phyloP scores from a whole-genome alignment of 768 basidiomycete genomes.

The Nidularia sp. region DNA sequence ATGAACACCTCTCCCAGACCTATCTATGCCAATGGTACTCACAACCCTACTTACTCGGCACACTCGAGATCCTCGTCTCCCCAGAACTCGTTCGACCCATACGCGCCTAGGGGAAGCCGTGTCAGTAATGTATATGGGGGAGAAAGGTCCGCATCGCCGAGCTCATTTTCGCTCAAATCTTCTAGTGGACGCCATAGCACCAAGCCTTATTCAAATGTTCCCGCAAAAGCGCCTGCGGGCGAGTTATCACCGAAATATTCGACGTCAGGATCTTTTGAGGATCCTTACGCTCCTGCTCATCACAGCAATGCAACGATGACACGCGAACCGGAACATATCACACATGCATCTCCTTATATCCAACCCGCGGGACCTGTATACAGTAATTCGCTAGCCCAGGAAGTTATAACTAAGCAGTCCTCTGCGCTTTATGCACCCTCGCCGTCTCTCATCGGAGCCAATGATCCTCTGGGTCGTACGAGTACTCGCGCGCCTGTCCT shows the following conservation, averaged over 20 bases:
- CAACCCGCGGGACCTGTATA: neutral
- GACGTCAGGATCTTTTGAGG: constrained; percentile 20
- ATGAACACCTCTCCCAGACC: neutral
- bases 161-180: constrained; percentile 13
- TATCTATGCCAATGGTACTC: neutral
- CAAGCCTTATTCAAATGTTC: constrained; percentile 6
- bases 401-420: constrained; percentile 29
- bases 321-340: neutral
- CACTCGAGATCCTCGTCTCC: constrained; percentile 7
- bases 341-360: neutral
- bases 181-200: constrained; percentile 17
- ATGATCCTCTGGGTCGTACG: constrained; percentile 77
- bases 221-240: no score
- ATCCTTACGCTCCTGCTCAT: constrained; percentile 27
- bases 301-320: constrained; percentile 5
- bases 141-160: constrained; percentile 27
- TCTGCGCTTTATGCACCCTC: constrained; percentile 76
- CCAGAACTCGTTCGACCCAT: constrained; percentile 22
- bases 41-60: constrained; percentile 6
- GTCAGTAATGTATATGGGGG: constrained; percentile 18
- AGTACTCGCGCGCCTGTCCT: constrained; percentile 73
- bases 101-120: constrained; percentile 21
- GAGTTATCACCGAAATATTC: no score
- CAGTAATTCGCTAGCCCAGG: constrained; percentile 21
- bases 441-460: constrained; percentile 75